Evolutionary conservation across 305 asterid species (phyloP).

Genomic region (Plantago rigida): DNA sequence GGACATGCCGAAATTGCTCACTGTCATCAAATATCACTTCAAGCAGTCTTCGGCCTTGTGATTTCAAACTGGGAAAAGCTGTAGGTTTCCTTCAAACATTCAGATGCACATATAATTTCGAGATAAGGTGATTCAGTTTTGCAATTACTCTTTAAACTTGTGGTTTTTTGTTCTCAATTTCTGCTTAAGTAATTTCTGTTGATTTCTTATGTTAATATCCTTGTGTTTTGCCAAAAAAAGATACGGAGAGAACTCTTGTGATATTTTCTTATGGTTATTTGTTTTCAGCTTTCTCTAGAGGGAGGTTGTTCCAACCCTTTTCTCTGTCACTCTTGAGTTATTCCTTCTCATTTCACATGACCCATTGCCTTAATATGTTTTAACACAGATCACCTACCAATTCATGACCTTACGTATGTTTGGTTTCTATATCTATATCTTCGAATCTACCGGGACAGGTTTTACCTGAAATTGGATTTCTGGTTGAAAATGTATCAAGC

Average conservation of each 20-base stretch:
- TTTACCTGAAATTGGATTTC: too few species aligned
- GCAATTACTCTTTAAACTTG: conserved; percentile 17
- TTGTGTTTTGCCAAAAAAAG: background rate
- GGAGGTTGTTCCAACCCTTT: conserved; percentile 17
- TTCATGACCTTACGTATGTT: background rate
- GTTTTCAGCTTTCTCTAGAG: background rate
- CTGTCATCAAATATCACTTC: conserved; percentile 60
- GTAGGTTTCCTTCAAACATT: conserved; percentile 67
- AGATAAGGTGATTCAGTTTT: conserved; percentile 49
- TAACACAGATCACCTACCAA: background rate
- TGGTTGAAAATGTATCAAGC: too few species aligned
- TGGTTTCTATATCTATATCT: too few species aligned
- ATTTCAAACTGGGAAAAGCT: conserved; percentile 83
- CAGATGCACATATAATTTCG: conserved; percentile 73
- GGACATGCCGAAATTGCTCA: conserved; percentile 84
- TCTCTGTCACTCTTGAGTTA: background rate
- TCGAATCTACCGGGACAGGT: too few species aligned
- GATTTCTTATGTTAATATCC: conserved; percentile 8
- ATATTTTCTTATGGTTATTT: background rate
- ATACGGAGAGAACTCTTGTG: background rate
- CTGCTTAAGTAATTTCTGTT: conserved; percentile 2
- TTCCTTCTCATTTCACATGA: conserved; percentile 1
- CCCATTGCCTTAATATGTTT: conserved; percentile 2
- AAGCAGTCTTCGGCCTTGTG: conserved; percentile 73
- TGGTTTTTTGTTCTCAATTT: conserved; percentile 13